Conservation (phyloP, 331 rosid species). For the Prunus yedoensis region DNA sequence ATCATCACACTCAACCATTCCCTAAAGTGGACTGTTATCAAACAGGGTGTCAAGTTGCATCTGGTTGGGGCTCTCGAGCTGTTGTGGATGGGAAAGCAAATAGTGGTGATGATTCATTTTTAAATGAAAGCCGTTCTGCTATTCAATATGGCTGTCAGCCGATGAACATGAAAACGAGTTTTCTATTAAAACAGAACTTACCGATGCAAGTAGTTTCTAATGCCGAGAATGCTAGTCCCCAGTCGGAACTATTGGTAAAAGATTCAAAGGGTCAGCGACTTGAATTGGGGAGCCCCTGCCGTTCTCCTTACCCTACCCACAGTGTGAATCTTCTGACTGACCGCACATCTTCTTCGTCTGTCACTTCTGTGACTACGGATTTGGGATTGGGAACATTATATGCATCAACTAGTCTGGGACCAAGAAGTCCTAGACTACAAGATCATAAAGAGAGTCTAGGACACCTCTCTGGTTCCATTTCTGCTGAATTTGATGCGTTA, state of each 20-base stretch:
- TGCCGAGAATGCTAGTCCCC: constrained; percentile 18
- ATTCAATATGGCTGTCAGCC: constrained; percentile 31
- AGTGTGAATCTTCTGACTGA: constrained; percentile 32
- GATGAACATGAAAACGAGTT: constrained; percentile 31
- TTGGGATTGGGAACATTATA: constrained; percentile 85
- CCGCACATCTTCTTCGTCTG: constrained; percentile 36
- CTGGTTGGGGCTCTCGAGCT: constrained; percentile 43
- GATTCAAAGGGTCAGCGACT: constrained; percentile 37
- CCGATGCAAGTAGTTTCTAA: constrained; percentile 41
- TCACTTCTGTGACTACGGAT: constrained; percentile 80
- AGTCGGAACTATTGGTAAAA: constrained; percentile 22
- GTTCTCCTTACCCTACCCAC: constrained; percentile 28
- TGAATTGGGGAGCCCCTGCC: constrained; percentile 32
- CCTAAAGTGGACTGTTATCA: constrained; percentile 44
- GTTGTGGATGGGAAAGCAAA: constrained; percentile 43
- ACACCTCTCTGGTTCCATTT: constrained; percentile 50
- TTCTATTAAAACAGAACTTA: constrained; percentile 35
- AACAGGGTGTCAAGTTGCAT: constrained; percentile 38
- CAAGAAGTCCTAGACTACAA: constrained; percentile 36
- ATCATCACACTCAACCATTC: constrained; percentile 46
- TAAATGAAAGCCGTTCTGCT: constrained; percentile 33
- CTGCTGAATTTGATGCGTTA: constrained; percentile 44
- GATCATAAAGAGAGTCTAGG: constrained; percentile 36
- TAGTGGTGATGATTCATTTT: constrained; percentile 38
- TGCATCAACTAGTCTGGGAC: constrained; percentile 48